phyloP scores from a whole-genome alignment of 164 flowering plant species.

The Dillenia suffruticosa region DNA sequence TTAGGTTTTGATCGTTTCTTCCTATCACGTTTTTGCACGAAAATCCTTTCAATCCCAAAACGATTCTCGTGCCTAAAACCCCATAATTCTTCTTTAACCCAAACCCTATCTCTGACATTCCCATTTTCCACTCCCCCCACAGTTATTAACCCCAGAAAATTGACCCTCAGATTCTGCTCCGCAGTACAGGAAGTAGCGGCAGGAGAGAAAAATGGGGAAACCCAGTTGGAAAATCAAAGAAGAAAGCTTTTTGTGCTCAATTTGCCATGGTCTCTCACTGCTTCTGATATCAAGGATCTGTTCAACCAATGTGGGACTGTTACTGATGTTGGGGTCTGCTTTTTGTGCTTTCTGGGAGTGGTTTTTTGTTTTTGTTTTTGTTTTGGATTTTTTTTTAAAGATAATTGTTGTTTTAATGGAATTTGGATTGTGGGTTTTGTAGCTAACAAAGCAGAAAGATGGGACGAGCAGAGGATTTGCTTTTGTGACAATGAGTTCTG shows the following conservation, averaged over 20 bases:
- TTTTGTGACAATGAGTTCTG: slow-evolving; percentile 69
- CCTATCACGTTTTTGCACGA: slow-evolving; percentile 21
- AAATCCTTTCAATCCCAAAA: slow-evolving; percentile 11
- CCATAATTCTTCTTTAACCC: slow-evolving; percentile 13
- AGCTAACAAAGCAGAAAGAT: slow-evolving; percentile 73
- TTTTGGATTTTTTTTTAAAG: no score
- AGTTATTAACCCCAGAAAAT: slow-evolving; percentile 12
- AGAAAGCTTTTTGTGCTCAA: slow-evolving; percentile 68
- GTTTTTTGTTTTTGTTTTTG: neutral
- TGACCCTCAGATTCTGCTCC: slow-evolving; percentile 25
- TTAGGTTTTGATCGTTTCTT: neutral
- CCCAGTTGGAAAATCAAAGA: slow-evolving; percentile 22
- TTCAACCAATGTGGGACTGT: slow-evolving; percentile 76
- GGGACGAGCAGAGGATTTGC: slow-evolving; percentile 75
- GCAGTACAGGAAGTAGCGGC: slow-evolving; percentile 36
- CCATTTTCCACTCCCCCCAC: slow-evolving; percentile 7
- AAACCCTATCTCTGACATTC: slow-evolving; percentile 21
- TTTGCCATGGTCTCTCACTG: slow-evolving; percentile 61
- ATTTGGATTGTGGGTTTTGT: slow-evolving; percentile 4
- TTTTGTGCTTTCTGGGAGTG: neutral
- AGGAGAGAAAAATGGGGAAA: slow-evolving; percentile 21
- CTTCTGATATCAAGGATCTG: slow-evolving; percentile 47
- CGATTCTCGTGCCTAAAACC: slow-evolving; percentile 13
- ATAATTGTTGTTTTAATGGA: slow-evolving; percentile 4
- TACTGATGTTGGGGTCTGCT: slow-evolving; percentile 64